These are phyloP conservation scores for Pneumocystis sp. DNA, from an alignment of 1,139 yeast genomes.

Conservation along the genomic window DNA sequence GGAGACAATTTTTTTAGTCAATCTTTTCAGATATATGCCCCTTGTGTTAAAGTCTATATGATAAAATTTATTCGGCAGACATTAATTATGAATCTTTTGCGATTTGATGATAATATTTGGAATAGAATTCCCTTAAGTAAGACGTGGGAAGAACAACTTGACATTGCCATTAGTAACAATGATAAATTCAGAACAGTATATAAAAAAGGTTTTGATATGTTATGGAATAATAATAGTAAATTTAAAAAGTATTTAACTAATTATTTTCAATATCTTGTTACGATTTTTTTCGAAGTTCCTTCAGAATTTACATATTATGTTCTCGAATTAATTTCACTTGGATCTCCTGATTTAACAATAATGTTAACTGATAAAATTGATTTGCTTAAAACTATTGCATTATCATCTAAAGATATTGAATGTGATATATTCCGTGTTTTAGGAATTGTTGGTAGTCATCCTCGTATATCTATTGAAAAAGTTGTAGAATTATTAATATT, in stretches of 20 bases:
- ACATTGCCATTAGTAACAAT: conserved; percentile 57
- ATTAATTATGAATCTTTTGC: conserved; percentile 49
- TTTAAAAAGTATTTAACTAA: conserved; percentile 20
- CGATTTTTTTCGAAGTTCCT: not conserved
- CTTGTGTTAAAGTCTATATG: not conserved
- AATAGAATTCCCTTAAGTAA: conserved; percentile 41
- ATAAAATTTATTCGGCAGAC: conserved; percentile 30
- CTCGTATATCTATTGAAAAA: conserved; percentile 17
- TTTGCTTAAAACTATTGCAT: conserved; percentile 17
- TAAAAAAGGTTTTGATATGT: conserved; percentile 6
- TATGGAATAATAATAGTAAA: conserved; percentile 5
- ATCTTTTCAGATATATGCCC: not conserved
- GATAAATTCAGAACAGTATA: conserved; percentile 34
- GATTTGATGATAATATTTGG: conserved; percentile 36
- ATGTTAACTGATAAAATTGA: conserved; percentile 16
- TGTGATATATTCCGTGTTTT: conserved; percentile 32
- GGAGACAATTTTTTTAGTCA: not conserved
- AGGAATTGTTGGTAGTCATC: conserved; percentile 45
- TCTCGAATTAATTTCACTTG: conserved; percentile 19
- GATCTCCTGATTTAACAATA: conserved; percentile 20
- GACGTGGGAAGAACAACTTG: conserved; percentile 59
- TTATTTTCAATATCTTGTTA: conserved; percentile 27
- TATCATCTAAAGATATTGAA: conserved; percentile 20
- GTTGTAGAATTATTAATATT: conserved; percentile 14
- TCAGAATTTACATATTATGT: not conserved